These are phyloP conservation scores for Rhodotorula sp. DNA, from an alignment of 1,284 basidiomycete species.

Conservation along the genomic window DNA sequence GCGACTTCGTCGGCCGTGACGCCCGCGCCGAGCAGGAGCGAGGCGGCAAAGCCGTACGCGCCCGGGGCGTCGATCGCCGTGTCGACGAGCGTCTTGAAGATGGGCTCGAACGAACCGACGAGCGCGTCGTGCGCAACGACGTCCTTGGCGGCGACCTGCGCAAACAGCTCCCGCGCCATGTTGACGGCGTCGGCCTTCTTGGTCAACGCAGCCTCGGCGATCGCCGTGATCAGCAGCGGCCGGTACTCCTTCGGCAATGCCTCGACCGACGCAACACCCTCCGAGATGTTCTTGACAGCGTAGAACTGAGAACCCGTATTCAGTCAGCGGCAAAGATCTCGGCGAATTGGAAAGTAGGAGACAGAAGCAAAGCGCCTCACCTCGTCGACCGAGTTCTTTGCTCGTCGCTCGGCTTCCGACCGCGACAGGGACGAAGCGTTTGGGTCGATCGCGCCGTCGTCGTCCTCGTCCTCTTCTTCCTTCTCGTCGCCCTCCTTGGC, in stretches of 20 bases:
- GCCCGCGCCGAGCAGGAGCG: slow-evolving; percentile 25
- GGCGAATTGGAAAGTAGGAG: not conserved
- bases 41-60: slow-evolving; percentile 22
- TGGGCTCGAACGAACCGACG: slow-evolving; percentile 27
- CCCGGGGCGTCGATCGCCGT: slow-evolving; percentile 36
- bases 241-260: slow-evolving; percentile 66
- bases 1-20: slow-evolving; percentile 36
- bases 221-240: slow-evolving; percentile 66
- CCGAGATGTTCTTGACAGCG: slow-evolving; percentile 66
- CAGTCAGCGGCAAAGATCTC: slow-evolving; percentile 6
- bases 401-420: slow-evolving; percentile 57
- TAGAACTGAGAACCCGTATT: slow-evolving; percentile 39
- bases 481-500: slow-evolving; percentile 50
- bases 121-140: slow-evolving; percentile 58
- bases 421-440: slow-evolving; percentile 48
- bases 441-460: slow-evolving; percentile 56
- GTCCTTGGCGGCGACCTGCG: slow-evolving; percentile 45
- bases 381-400: slow-evolving; percentile 45
- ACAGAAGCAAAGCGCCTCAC: slow-evolving; percentile 54
- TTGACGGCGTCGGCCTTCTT: slow-evolving; percentile 80
- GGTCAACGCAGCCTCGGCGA: slow-evolving; percentile 70
- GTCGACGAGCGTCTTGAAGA: slow-evolving; percentile 38
- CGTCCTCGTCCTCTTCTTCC: slow-evolving; percentile 52
- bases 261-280: slow-evolving; percentile 81
- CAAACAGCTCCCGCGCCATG: slow-evolving; percentile 49